phyloP scores from a whole-genome alignment of 140 eudicot species.

The Oenanthe javanica region DNA sequence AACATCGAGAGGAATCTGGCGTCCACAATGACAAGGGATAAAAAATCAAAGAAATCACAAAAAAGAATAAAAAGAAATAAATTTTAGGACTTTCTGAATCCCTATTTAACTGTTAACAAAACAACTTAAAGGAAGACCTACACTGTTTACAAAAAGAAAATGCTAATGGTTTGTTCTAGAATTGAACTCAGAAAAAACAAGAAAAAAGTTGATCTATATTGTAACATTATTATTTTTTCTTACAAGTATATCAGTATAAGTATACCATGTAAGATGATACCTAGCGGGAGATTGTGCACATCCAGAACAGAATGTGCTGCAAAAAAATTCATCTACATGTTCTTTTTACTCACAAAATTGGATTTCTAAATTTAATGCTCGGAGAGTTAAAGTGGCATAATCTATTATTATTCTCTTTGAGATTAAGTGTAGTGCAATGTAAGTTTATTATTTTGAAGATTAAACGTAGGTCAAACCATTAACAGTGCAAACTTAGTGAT shows the following conservation, averaged over 20 bases:
- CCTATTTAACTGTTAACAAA: too few relatives aligned
- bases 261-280: background rate
- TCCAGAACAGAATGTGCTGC: too few relatives aligned
- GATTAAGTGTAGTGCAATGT: background rate
- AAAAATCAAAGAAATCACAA: background rate
- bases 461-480: background rate
- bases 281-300: background rate
- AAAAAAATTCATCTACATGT: background rate
- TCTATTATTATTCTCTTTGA: too few relatives aligned
- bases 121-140: background rate
- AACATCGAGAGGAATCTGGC: constrained; percentile 56
- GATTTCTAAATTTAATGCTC: background rate
- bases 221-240: background rate
- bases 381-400: background rate
- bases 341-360: background rate
- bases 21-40: background rate
- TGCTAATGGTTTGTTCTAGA: background rate
- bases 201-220: background rate
- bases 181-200: background rate
- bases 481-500: background rate
- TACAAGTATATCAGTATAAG: too few relatives aligned
- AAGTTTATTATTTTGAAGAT: background rate
- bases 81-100: background rate
- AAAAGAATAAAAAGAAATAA: background rate
- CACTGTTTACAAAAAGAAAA: too few relatives aligned